Conservation (phyloP, 2,329 filamentous ascomycete species). For the Exophiala alcalophila region DNA sequence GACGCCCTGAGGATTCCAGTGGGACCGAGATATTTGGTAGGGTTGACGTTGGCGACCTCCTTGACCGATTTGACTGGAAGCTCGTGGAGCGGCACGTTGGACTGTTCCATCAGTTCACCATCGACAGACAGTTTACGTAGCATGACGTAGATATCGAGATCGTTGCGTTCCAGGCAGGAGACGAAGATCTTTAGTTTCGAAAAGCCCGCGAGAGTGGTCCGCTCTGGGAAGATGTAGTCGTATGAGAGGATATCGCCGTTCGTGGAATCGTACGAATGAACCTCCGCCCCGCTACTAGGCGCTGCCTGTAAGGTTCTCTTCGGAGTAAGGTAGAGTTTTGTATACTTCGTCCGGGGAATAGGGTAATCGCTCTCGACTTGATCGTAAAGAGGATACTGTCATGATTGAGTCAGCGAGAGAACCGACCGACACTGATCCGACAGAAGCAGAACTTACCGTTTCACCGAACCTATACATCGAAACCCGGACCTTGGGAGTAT, state of each 20-base stretch:
- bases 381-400: slow-evolving; percentile 17
- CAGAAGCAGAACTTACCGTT: neutral
- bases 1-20: slow-evolving; percentile 47
- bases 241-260: slow-evolving; percentile 33
- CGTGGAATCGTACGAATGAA: slow-evolving; percentile 16
- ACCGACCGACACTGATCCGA: no score
- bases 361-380: slow-evolving; percentile 34
- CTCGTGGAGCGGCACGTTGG: slow-evolving; percentile 44
- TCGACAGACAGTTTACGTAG: slow-evolving; percentile 45
- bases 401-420: neutral
- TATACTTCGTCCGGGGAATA: slow-evolving; percentile 20
- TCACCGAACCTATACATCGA: slow-evolving; percentile 13
- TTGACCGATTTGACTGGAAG: slow-evolving; percentile 36
- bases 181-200: slow-evolving; percentile 50
- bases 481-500: slow-evolving; percentile 43
- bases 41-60: slow-evolving; percentile 40
- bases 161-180: slow-evolving; percentile 42
- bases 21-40: slow-evolving; percentile 40
- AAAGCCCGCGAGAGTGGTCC: slow-evolving; percentile 42
- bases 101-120: slow-evolving; percentile 43
- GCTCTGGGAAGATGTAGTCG: slow-evolving; percentile 40
- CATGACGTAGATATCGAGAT: slow-evolving; percentile 47
- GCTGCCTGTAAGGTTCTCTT: slow-evolving; percentile 20
- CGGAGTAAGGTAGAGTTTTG: slow-evolving; percentile 34
- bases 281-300: neutral